A percentile compares a stretch with the other conserved stretches of the same genome.
phyloP scores from a whole-genome alignment of 2,329 filamentous ascomycete species.

The Periconia sp. region DNA sequence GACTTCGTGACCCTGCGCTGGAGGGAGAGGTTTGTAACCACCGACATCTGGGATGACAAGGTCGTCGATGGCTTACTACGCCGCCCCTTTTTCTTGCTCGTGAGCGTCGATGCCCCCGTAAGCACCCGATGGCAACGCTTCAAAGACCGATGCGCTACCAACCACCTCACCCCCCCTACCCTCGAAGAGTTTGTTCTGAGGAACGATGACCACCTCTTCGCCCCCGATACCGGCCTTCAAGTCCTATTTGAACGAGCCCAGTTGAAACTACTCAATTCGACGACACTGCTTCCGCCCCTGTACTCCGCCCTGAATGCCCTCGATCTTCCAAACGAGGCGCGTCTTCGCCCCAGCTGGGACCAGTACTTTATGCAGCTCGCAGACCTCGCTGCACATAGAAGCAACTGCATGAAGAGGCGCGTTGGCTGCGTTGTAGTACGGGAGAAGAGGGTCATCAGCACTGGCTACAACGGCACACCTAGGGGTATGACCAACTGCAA shows the following conservation, averaged over 20 bases:
- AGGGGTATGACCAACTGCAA: constrained; percentile 86
- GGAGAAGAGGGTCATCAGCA: constrained; percentile 84
- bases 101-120: constrained; percentile 89
- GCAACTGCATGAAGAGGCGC: constrained; percentile 97
- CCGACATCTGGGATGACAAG: constrained; percentile 72
- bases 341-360: constrained; percentile 90
- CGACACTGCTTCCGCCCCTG: constrained; percentile 69
- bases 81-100: constrained; percentile 88
- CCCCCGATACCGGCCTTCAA: constrained; percentile 63
- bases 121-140: constrained; percentile 81
- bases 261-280: constrained; percentile 84
- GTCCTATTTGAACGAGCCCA: constrained; percentile 80
- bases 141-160: constrained; percentile 57
- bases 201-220: constrained; percentile 76
- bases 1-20: constrained; percentile 85
- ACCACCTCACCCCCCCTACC: constrained; percentile 53
- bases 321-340: constrained; percentile 74
- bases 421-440: constrained; percentile 92
- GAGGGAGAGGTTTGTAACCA: constrained; percentile 83
- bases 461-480: constrained; percentile 97
- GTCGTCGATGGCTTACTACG: constrained; percentile 74
- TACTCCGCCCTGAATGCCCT: constrained; percentile 72
- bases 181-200: constrained; percentile 63
- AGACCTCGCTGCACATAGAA: constrained; percentile 82
- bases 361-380: constrained; percentile 98